These are phyloP conservation scores for Pythium graminicola DNA, from an alignment of 352 stramenopile genomes.

Conservation along the genomic window DNA sequence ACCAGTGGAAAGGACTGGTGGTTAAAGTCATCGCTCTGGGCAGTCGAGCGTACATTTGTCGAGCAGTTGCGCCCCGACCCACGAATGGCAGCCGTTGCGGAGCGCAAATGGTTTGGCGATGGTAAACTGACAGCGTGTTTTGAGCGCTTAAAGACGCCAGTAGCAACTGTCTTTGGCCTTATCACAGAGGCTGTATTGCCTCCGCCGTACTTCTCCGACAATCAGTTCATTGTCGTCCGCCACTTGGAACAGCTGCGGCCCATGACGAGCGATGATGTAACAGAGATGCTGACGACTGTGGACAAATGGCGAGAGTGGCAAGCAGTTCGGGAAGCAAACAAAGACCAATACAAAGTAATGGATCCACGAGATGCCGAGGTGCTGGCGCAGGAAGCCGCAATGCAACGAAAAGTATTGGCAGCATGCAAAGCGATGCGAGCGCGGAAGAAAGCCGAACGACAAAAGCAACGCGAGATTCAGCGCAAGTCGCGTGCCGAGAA, in stretches of 20 bases:
- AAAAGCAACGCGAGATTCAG: conserved; percentile 44
- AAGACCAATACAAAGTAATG: conserved; percentile 56
- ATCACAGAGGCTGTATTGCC: conserved; percentile 25
- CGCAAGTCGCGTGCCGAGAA: conserved; percentile 21
- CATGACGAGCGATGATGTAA: conserved; percentile 26
- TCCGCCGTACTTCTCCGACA: background rate
- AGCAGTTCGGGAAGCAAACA: conserved; percentile 42
- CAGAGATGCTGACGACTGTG: conserved; percentile 35
- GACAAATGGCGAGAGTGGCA: conserved; percentile 46
- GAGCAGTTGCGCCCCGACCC: conserved; percentile 18
- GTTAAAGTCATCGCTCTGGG: conserved; percentile 1
- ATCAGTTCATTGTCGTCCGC: conserved; percentile 42
- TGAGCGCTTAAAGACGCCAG: conserved; percentile 25
- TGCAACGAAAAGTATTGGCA: conserved; percentile 65
- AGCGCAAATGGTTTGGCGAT: conserved; percentile 34
- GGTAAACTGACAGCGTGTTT: conserved; percentile 32
- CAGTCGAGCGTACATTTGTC: conserved; percentile 19
- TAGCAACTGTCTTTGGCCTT: conserved; percentile 41
- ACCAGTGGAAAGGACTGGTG: background rate
- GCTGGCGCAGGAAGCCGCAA: conserved; percentile 36
- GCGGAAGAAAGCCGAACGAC: conserved; percentile 52
- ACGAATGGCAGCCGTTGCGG: background rate
- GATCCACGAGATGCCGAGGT: conserved; percentile 48
- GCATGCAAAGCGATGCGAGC: conserved; percentile 58
- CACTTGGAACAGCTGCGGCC: conserved; percentile 41